Base-by-base conservation (phyloP, 768 basidiomycete species). In the Termitomyces sp. region DNA sequence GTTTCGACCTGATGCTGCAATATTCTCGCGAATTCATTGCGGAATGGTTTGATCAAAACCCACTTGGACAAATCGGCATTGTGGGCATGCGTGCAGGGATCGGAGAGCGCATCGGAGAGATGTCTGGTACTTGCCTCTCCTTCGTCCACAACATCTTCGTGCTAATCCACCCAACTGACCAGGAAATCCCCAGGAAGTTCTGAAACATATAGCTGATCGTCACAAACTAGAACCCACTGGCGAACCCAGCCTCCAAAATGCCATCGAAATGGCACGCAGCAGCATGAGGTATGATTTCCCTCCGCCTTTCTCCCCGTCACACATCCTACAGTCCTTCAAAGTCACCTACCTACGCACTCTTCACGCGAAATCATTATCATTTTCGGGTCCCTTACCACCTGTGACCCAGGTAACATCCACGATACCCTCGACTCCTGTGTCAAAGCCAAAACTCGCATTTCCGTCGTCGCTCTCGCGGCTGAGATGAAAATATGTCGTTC, bases 11-110 rank as follows among this genome's bases (percentile, higher is more conserved):
- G 32, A 88, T 86, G 63, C 72, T 98, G 43, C 87, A 94, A 64
- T 96, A 95, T 66, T 83, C 93, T 14, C 82, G 93, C 55, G 91
- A 92, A 62, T 99, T 98, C 61, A 80, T 98, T 28, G 75, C 81
- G 7, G 97, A 99, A 68, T 99, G 96, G 95, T 99, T 98, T 69
- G 97, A 99, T 71, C 97, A 98, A 73, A 99, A 99, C 65, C 97
- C 97, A 1, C 77, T 99, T 12, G 95, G 96, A 21, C 97, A 98
- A 71, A 91, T 99, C 60, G 96, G 94, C 1, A 74, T 98, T 30
- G 92, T 98, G 17, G 93, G 91, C 5, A 93, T 98, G 83, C 77
- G 94, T 22, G 84, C 90, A 34, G 93, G 97, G 0, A 69, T 98
- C 22, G 94, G 93, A 0, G 97, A 98, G 69, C 82, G 91, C 3